Evolutionary conservation across 2,329 filamentous ascomycete genomes (phyloP).

Genomic region (Claviceps maximensis): DNA sequence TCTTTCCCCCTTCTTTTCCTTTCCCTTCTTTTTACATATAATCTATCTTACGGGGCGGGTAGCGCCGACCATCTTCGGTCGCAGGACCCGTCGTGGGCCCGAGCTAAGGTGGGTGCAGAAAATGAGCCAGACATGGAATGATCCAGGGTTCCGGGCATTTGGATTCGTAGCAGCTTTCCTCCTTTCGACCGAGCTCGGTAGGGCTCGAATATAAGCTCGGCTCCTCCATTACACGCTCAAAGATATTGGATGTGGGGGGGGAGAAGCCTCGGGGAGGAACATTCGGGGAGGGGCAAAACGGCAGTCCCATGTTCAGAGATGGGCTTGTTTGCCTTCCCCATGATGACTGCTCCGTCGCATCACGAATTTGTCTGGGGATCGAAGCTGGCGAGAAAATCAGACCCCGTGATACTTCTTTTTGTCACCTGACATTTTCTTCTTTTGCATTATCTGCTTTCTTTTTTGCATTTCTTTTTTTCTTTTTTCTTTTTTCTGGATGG

Average conservation of each 20-base stretch:
- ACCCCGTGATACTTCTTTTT: too few species aligned
- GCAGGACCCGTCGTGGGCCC: neutral
- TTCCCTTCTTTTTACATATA: neutral
- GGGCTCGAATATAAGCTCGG: too few species aligned
- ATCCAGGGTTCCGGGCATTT: neutral
- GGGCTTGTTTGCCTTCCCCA: conserved; percentile 5
- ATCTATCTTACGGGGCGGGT: neutral
- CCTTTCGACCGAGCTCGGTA: too few species aligned
- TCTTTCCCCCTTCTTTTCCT: neutral
- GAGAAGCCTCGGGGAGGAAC: neutral
- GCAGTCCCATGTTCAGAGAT: neutral
- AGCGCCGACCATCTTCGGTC: neutral
- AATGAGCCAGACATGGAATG: neutral
- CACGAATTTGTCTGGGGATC: neutral
- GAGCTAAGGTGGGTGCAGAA: neutral
- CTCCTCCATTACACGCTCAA: neutral
- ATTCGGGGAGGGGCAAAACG: neutral
- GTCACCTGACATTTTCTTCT: too few species aligned
- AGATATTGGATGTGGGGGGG: neutral
- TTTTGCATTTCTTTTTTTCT: neutral
- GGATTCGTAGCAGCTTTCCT: neutral
- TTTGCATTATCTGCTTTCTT: neutral
- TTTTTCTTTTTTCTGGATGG: too few species aligned
- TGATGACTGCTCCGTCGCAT: neutral
- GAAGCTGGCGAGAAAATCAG: too few species aligned